Base-by-base conservation (phyloP, 176 grass and related monocot species). In the Elaeis guineensis region DNA sequence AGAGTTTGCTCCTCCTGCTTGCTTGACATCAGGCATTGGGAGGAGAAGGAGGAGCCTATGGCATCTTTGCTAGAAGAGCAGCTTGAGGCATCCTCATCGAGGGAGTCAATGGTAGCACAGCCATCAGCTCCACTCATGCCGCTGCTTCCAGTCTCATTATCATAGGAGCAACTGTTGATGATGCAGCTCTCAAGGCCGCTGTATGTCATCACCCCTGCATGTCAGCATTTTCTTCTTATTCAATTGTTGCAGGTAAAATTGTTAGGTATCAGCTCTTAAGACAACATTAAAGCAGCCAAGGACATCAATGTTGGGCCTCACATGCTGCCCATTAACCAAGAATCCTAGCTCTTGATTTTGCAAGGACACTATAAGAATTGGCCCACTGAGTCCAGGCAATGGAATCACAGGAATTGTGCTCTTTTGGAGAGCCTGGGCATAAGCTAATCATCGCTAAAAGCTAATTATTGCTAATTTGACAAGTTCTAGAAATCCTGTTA, bases 41-140 rank as follows among this genome's bases (percentile, higher is more conserved):
- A 90, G 30, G 83, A 82, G 64, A 90, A 87, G 18, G 86, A 95
- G 77, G 86, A 87, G 3, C 75, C 76, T 5, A 39, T 58, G 25
- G 69, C 76, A 71, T 90, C 91, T 72, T 95, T 95, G 76, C 83
- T 90, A 3, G 93, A 95, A 52, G 78, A 97, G 71, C 84, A 98
- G 79, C 82, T 92, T 57, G 93, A 98, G 24, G 65, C 84, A 70
- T 92, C 93, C 64, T 92, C 93, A 5, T 98, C 88, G 21, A 81
- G 73, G 4, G 93, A 98, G 52, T 92, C 88, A 19, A 71, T 77
- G 48, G 76, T 72, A 8, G 72, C 73, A 20, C 81, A 85, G 22
- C 84, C 84, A 67, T 91, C 84, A 48, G 72, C 76, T 3, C 77
- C 83, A 25, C 72, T 90, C 17, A 77, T 83, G 20, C 66, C 79